Base-by-base conservation (phyloP, 768 basidiomycete genomes). In the Fomitopsis serialis region DNA sequence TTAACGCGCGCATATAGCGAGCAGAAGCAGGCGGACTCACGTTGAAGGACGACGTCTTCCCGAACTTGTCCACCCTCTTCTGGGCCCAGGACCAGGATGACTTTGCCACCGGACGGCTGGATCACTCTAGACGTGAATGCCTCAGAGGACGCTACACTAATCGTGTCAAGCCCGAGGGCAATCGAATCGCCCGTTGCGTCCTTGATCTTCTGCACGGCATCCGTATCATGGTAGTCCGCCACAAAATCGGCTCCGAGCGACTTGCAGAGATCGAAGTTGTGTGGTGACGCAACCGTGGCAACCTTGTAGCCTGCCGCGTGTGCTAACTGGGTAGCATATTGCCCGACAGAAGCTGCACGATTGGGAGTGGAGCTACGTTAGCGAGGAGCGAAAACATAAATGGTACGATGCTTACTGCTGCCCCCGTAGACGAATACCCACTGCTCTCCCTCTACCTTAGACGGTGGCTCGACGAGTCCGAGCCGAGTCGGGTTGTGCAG, bases 211-310 rank as follows among this genome's bases (percentile, higher is more conserved):
- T 44, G 37, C 17, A 65, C 58, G 12, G 60, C 60, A 19, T 57
- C 55, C 23, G 64, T 59, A 21, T 66, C 67, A 34, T 55, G 46
- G 45, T 68, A 64, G 56, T 69, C 62, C 45, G 66, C 53, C 17
- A 71, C 70, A 9, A 61, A 64, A 45, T 69, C 64, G 11, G 75
- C 74, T 11, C 74, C 74, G 45, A 70, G 64, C 0, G 66, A 58
- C 57, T 68, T 70, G 53, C 72, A 60, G 22, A 74, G 64, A 19
- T 66, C 70, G 54, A 64, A 66, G 50, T 72, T 71, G 37, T 63
- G 61, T 8, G 67, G 66, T 1, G 73, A 74, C 29, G 67, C 63
- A 24, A 66, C 66, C 5, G 71, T 62, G 45, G 71, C 59, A 52
- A 73, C 69, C 44, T 67, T 65, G 55, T 62, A 62, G 3, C 68